Conservation (phyloP, 352 stramenopile species). For the Halophytophthora batemanensis region DNA sequence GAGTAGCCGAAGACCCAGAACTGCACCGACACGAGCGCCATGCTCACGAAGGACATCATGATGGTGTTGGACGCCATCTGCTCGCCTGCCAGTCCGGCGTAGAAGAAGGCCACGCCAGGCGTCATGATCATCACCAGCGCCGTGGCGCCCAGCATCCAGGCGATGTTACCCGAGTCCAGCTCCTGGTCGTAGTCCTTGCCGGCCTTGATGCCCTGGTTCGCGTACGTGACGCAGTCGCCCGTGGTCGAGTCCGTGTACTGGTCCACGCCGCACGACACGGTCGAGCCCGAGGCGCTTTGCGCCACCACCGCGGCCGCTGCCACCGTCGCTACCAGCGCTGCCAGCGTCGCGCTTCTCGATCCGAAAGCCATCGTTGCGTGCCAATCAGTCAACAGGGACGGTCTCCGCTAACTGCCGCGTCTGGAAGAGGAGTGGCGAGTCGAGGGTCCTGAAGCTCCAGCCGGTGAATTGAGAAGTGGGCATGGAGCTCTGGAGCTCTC, state of each 20-base stretch:
- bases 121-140: conserved; percentile 75
- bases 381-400: too few relatives aligned
- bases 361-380: too few relatives aligned
- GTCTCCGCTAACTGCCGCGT: too few relatives aligned
- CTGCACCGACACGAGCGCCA: conserved; percentile 78
- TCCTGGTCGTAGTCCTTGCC: conserved; percentile 22
- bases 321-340: conserved; percentile 28
- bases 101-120: conserved; percentile 72
- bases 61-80: conserved; percentile 80
- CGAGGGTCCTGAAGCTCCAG: too few relatives aligned
- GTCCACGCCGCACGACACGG: conserved; percentile 12
- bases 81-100: conserved; percentile 67
- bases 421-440: too few relatives aligned
- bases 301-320: conserved; percentile 31
- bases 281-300: conserved; percentile 25
- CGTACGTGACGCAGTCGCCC: conserved; percentile 40
- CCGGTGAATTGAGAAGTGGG: too few relatives aligned
- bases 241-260: conserved; percentile 38
- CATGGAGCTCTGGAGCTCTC: too few relatives aligned
- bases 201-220: conserved; percentile 31
- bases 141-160: conserved; percentile 53
- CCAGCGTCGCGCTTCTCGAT: neutral
- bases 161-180: conserved; percentile 54
- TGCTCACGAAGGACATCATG: conserved; percentile 76
- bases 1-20: conserved; percentile 80